These are phyloP conservation scores for Boletus edulis DNA, from an alignment of 768 basidiomycete species.

Conservation along the genomic window DNA sequence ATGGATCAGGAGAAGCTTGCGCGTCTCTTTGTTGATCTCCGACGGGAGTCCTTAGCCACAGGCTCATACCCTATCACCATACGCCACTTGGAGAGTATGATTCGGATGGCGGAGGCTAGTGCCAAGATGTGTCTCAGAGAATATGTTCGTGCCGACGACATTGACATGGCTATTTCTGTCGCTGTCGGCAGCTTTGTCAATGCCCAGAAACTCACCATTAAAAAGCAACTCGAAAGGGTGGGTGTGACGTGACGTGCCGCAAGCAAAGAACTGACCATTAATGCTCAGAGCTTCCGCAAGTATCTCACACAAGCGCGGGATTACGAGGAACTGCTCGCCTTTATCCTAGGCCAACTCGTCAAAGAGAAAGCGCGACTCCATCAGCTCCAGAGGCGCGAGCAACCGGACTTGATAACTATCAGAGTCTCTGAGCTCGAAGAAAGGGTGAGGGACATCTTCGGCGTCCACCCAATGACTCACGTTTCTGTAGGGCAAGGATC, in stretches of 20 bases:
- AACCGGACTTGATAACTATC: conserved; percentile 75
- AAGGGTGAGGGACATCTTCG: conserved; percentile 51
- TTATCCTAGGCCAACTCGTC: conserved; percentile 89
- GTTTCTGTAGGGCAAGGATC: conserved; percentile 77
- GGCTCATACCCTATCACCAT: conserved; percentile 99
- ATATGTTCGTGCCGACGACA: conserved; percentile 93
- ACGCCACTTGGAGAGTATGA: conserved; percentile 97
- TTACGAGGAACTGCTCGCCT: conserved; percentile 92
- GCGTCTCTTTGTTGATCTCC: conserved; percentile 90
- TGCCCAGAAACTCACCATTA: conserved; percentile 97
- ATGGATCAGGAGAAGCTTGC: conserved; percentile 95
- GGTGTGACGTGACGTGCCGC: neutral
- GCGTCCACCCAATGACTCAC: conserved; percentile 7
- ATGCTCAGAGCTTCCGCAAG: conserved; percentile 85
- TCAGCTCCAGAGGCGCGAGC: conserved; percentile 71
- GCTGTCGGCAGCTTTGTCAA: conserved; percentile 93
- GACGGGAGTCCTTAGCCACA: conserved; percentile 93
- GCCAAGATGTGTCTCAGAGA: conserved; percentile 98
- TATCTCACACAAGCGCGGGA: conserved; percentile 95
- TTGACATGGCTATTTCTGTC: conserved; percentile 95
- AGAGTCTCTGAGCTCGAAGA: conserved; percentile 83
- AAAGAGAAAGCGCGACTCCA: conserved; percentile 90
- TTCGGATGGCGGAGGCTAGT: conserved; percentile 97
- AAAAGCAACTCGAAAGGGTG: conserved; percentile 94
- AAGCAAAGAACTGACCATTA: conserved; percentile 10